Conservation (phyloP, 2,329 filamentous ascomycete species). For the Cladophialophora immunda region DNA sequence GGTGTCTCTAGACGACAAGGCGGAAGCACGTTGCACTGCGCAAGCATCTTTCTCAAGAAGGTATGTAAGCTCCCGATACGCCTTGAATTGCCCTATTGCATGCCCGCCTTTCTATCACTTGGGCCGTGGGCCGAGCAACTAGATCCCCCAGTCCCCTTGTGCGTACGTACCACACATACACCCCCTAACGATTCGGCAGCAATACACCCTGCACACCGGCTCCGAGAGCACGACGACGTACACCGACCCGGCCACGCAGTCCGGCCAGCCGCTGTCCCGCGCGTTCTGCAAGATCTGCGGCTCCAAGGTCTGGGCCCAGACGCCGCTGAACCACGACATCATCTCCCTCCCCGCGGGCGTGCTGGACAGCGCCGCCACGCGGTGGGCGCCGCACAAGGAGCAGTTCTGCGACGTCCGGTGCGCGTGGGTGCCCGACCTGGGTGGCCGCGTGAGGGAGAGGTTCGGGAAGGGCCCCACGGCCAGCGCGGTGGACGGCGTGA, state of each 20-base stretch:
- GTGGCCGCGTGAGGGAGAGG: conserved; percentile 14
- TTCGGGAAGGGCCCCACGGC: conserved; percentile 16
- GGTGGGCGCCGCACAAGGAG: conserved; percentile 32
- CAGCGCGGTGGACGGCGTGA: background rate
- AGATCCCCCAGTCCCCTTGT: no score
- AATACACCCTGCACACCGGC: conserved; percentile 31
- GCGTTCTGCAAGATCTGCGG: conserved; percentile 34
- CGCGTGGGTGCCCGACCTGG: conserved; percentile 29
- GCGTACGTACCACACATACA: background rate
- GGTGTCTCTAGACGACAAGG: conserved; percentile 21
- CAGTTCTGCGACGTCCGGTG: conserved; percentile 31
- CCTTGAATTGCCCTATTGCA: conserved; percentile 2
- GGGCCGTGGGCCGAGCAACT: no score
- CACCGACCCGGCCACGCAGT: conserved; percentile 28
- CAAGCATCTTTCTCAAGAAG: conserved; percentile 31
- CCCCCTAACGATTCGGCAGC: conserved; percentile 13
- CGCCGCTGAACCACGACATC: conserved; percentile 35
- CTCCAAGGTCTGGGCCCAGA: conserved; percentile 31
- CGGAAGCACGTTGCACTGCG: conserved; percentile 33
- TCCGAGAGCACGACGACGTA: conserved; percentile 26
- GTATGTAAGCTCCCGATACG: conserved; percentile 23
- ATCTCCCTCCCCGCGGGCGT: conserved; percentile 32
- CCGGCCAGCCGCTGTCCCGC: conserved; percentile 30
- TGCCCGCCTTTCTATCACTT: no score
- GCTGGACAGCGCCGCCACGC: conserved; percentile 9